Evolutionary conservation across 2,329 filamentous ascomycete genomes (phyloP), one percentile per base, ranked within the genome.

Genomic region (Aspergillus floridensis): DNA sequence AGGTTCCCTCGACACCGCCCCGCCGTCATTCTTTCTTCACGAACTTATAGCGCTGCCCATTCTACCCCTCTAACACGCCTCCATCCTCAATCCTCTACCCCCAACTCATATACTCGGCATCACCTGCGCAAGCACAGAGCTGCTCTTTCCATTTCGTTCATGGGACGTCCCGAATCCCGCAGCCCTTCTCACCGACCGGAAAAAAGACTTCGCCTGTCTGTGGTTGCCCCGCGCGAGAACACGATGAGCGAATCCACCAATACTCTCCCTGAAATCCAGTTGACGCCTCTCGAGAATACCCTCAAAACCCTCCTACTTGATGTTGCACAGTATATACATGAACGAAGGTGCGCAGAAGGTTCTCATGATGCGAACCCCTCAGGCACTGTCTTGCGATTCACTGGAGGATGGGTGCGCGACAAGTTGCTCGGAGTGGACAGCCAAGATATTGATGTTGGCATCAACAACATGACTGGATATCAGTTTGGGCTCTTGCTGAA

Each of bases 251-350:
- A 56, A 49, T 38, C 59, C 16, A 29, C 47, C 14, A 35, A 63
- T 56, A 26, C 63, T 38, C 58, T 68, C n/a, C 72, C 72, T 14
- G 68, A 59, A n/a, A 79, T 89, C 32, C 72, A 80, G 47, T 85
- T 97, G 62, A 92, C 85, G 12, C 78, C 84, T 5, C 82, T 86
- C 57, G 93, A 98, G 76, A 77, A 82, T 46, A 88, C 87, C 64
- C 82, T 97, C 44, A 88, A 88, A 62, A 76, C 79, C n/a, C 83
- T 97, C 12, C 83, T 98, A 21, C 81, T 97, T 19, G 91, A 96
- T 71, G 90, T 92, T n/a, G 91, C 90, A 24, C 75, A 82, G 11
- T 88, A 87, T 68, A 87, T 92, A n/a, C 63, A 65, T 16, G 63
- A 74, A 10, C 64, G 66, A 19, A 54, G 59, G 6, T 52, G 64